These are phyloP conservation scores for Chrysosporium keratinophilum DNA, from an alignment of 2,329 filamentous ascomycete genomes.

Conservation along the genomic window DNA sequence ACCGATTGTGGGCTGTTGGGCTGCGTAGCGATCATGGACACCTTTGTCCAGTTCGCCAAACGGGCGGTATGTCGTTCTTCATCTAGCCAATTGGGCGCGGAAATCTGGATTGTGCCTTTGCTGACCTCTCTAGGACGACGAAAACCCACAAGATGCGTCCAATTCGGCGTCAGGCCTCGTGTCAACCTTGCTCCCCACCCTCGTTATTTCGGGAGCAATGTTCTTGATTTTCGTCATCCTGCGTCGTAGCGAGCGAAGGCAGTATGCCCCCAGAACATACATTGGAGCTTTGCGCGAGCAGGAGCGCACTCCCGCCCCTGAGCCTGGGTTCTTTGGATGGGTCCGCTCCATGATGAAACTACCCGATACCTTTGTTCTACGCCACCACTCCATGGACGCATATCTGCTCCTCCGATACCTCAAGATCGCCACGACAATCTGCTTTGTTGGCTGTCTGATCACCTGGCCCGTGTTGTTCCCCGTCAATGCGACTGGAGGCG, in stretches of 20 bases:
- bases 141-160: constrained; percentile 13
- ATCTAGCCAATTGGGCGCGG: not conserved
- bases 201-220: constrained; percentile 37
- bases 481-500: constrained; percentile 74
- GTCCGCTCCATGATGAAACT: constrained; percentile 54
- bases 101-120: not conserved
- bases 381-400: constrained; percentile 84
- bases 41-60: constrained; percentile 13
- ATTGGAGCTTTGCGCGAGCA: constrained; percentile 42
- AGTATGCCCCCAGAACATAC: constrained; percentile 48
- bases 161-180: constrained; percentile 38
- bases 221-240: constrained; percentile 43
- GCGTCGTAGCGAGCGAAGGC: constrained; percentile 39
- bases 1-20: not conserved
- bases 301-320: constrained; percentile 50
- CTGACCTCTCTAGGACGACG: constrained; percentile 5
- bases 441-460: constrained; percentile 70
- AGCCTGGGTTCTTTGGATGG: constrained; percentile 57
- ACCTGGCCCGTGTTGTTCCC: constrained; percentile 86
- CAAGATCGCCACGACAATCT: constrained; percentile 65
- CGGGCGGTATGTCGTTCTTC: constrained; percentile 12
- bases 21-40: constrained; percentile 10
- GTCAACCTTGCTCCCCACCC: constrained; percentile 40
- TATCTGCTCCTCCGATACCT: constrained; percentile 86
- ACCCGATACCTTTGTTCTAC: constrained; percentile 67